Base-by-base conservation (phyloP, 176 grass and related monocot genomes). In the Triticum turgidum region DNA sequence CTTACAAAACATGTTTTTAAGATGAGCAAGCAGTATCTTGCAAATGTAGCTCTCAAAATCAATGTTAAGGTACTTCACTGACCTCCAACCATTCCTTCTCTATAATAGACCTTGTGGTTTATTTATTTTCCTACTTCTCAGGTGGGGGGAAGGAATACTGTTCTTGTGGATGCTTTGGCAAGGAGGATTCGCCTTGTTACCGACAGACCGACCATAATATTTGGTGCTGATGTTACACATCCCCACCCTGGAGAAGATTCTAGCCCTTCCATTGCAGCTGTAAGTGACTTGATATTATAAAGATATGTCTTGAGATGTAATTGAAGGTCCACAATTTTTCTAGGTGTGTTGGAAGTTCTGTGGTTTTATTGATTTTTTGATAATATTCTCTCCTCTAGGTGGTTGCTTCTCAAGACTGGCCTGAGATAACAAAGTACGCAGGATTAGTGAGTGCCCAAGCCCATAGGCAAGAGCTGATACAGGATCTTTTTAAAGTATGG, bases 331-430 rank as follows among this genome's bases (percentile, higher is more conserved):
- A 7, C 13, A 73, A n/a, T 73, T 76, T 41, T 52, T 9, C 44
- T 52, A 20, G 25, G 27, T 54, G 45, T 76, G 4, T 25, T 10
- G 7, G 25, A 32, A 11, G 27, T 54, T 33, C 74, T 77, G 45
- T 29, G 20, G 34, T 65, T 86, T 65, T 42, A 59, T 33, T 22
- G 32, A 54, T 52, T 34, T 5, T 9, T 1, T 88, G 30, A 65
- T 58, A 45, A 85, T 69, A 39, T 45, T 62, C 4, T 52, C 51
- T 37, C 38, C 66, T 67, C 27, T 81, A 98, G 95, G 95, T 98
- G 58, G 95, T 98, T 91, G 95, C 95, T 80, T 98, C 95, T 20
- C 95, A 95, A 82, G 95, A 98, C 77, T 98, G 95, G 93, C 93
- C 93, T 25, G 95, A 98, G 77, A 88, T 98, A 51, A 95, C 95